Evolutionary conservation across 805 yeast genomes (phyloP), one percentile per base, ranked within the genome.

Genomic region (Yamadazyma akitaensis): DNA sequence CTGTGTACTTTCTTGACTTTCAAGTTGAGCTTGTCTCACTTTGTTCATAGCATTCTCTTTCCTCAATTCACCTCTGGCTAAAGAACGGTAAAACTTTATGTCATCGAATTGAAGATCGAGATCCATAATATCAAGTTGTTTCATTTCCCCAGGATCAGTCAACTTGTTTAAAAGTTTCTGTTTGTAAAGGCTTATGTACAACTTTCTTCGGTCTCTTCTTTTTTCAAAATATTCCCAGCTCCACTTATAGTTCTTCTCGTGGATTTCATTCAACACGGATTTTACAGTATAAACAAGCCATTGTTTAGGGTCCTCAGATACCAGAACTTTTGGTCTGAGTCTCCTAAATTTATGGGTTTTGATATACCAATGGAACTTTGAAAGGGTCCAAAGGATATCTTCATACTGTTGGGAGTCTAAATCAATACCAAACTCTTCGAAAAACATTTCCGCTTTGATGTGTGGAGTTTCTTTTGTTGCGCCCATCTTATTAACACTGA

Each of bases 371-470:
- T 87, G 89, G 59, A 88, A 81, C 50, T 84, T 82, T 1, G 96
- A 87, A 6, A 91, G 81, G 1, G 96, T 83, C 75, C 87, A 80
- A 31, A 95, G 69, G 1, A 88, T 74, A 59, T 88, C 94, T 35
- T 85, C 75, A 62, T 94, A 94, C 62, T 92, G 97, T 43, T 79
- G 77, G 46, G 92, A 82, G 61, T 92, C 94, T 47, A 94, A 70
- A 46, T 85, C 88, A 12, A 95, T 69, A n/a, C 95, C 86, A 56
- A 95, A 84, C 59, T 94, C 96, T 43, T 91, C 91, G 63, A 91
- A 94, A 51, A 83, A 79, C 43, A 94, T 68, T 49, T 88, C 86
- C 0, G 90, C 79, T 34, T 80, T 76, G 17, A 88, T 75, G 60
- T 88, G 94, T 6, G 94, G 94, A 18, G 65, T 57, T 0, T 70